Evolutionary conservation across 2,329 filamentous ascomycete genomes (phyloP), one percentile per base, ranked within the genome.

Genomic region (Apiospora hydei): DNA sequence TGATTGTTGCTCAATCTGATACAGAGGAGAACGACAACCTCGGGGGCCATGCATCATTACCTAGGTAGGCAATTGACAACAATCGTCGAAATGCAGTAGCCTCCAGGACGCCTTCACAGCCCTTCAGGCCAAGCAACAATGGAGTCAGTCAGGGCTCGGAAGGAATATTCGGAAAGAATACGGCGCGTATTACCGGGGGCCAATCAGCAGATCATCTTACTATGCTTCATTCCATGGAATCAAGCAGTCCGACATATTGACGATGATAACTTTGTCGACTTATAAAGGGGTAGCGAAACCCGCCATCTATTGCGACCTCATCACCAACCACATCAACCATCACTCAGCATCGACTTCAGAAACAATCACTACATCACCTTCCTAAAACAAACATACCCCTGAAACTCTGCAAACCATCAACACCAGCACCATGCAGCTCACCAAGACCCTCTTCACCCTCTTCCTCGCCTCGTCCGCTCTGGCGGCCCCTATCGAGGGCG

Each of bases 391-490:
- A 38, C 34, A 38, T 3, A 38, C 34, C 7, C 34, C 3, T 38
- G 3, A 10, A 18, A 7, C 24, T 30, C 2, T 16, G 8, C 13
- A 1, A 34, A 61, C 24, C 53, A 16, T 38, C 53, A 30, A 30
- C 18, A 34, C 53, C 53, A 24, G 11, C 13, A 38, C 24, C 24
- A 61, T 61, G 53, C 53, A 61, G 53, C 53, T 61, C 24, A 61
- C 53, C 34, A 61, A 61, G 24, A 18, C 24, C 53, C 53, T 61
- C 18, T 61, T 61, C 53, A 61, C 53, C 26, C 24, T 61, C 53
- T 61, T 61, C 34, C 24, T 61, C 26, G 53, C 53, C 53, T 30
- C 53, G 26, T 14, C 53, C 34, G 24, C 53, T 38, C 24, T 61
- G 34, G 53, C 53, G 1, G 53, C 34, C 53, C 53, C 53, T 61